Base-by-base conservation (phyloP, 108 stramenopile species). In the Nitzschia putrida region DNA sequence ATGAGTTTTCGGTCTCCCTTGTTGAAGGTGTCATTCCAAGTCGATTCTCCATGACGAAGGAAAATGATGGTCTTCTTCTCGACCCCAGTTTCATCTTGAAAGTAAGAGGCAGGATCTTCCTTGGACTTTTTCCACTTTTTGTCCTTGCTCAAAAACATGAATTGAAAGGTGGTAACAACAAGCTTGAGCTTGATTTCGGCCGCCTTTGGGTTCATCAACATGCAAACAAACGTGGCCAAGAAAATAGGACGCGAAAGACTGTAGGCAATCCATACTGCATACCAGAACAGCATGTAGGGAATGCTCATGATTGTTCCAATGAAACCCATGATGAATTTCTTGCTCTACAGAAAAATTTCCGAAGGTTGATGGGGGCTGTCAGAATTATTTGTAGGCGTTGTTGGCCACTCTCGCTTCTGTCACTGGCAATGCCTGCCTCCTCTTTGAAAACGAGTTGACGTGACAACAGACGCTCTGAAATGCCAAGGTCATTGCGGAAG, bases 1-100 rank as follows among this genome's bases (percentile, higher is more conserved):
- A 72, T n/a, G 41, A 69, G 74, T 61, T 73, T 75, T 8, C 90
- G 84, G 56, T 90, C 88, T 21, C 84, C 84, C 43, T 78, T 80
- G 71, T 94, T 94, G 77, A 94, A 94, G n/a, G 90, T 92, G 47
- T 94, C 90, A 66, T 94, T 94, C 93, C 93, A 94, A 16, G 87
- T 88, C 16, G 82, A 66, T 57, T 84, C 81, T 21, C 93, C 93
- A 51, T 94, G 93, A 6, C 93, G 87, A 7, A 94, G 76, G 47
- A 94, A 83, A 25, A 94, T 82, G 38, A 94, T 69, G 0, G 88
- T 92, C 60, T 94, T 94, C 22, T 71, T 80, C 43, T 79, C 74
- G 37, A 84, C 55, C 11, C 24, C 68, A 3, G 75, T 49, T 37
- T 42, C 57, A 76, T 67, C 66, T 71, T 83, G 60, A 55, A 89